Percentiles rank a stretch among this genome's conserved stretches.
These are phyloP conservation scores for Vicia faba DNA, from an alignment of 306 rosid genomes.

Conservation along the genomic window DNA sequence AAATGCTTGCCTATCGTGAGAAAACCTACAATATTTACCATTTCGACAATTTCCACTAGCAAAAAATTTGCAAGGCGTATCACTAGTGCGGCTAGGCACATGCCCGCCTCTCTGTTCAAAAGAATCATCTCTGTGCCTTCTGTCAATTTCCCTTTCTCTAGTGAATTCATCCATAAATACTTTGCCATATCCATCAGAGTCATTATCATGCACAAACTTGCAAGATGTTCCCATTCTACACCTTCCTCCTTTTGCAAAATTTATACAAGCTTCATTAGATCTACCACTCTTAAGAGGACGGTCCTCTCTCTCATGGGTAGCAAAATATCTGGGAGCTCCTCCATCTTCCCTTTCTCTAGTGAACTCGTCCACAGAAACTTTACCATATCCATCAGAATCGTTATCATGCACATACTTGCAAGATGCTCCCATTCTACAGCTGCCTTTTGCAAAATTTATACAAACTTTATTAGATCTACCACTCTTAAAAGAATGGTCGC, in stretches of 20 bases:
- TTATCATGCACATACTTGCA: conserved; percentile 75
- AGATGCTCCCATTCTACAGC: conserved; percentile 79
- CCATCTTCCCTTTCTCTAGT: conserved; percentile 55
- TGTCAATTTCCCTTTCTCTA: conserved; percentile 73
- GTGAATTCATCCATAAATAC: conserved; percentile 56
- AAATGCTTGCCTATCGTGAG: conserved; percentile 71
- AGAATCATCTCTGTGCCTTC: conserved; percentile 69
- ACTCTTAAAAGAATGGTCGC: conserved; percentile 61
- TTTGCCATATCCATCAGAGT: conserved; percentile 62
- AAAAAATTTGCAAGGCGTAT: conserved; percentile 80
- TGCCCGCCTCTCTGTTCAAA: conserved; percentile 66
- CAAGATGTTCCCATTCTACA: conserved; percentile 84
- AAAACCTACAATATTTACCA: conserved; percentile 80
- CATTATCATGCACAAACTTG: conserved; percentile 68
- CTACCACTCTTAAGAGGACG: conserved; percentile 62
- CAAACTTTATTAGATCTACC: conserved; percentile 65
- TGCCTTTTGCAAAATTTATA: conserved; percentile 71
- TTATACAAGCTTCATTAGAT: conserved; percentile 55
- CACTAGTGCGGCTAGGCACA: conserved; percentile 54
- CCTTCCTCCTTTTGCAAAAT: conserved; percentile 82
- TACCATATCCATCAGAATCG: conserved; percentile 65
- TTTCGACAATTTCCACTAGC: conserved; percentile 89
- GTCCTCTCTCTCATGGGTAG: conserved; percentile 56
- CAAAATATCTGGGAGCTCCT: conserved; percentile 61
- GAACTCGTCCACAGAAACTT: conserved; percentile 58